Conservation (phyloP, 441 rosid species). For the Euphorbia schlechtendalii region DNA sequence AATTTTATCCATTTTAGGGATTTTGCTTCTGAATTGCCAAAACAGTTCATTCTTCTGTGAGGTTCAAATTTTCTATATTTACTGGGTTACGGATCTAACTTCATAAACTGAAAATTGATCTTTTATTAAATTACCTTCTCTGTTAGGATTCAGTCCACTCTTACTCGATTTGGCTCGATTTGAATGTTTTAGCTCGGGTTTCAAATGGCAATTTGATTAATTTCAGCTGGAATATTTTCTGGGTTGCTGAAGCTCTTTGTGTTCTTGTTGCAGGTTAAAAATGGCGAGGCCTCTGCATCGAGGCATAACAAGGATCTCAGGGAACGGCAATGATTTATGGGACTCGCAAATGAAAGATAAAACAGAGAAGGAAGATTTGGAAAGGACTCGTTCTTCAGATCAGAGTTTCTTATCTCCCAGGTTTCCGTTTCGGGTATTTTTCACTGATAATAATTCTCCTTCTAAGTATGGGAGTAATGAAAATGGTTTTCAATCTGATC, state of each 20-base stretch:
- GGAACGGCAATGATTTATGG: constrained; percentile 51
- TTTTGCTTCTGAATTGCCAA: constrained; percentile 11
- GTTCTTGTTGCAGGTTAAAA: constrained; percentile 26
- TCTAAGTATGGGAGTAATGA: constrained; percentile 50
- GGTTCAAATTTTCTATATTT: constrained; percentile 14
- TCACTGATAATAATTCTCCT: constrained; percentile 42
- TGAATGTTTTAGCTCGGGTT: background rate
- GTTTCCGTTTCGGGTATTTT: constrained; percentile 52
- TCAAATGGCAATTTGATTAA: background rate
- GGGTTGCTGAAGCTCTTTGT: constrained; percentile 5
- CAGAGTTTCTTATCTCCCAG: constrained; percentile 39
- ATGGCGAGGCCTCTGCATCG: constrained; percentile 86
- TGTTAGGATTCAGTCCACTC: constrained; percentile 1
- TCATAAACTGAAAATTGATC: constrained; percentile 15
- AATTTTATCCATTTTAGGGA: constrained; percentile 11
- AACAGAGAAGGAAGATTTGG: constrained; percentile 58
- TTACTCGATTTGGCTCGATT: background rate
- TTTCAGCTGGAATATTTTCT: background rate
- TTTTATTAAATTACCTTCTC: constrained; percentile 9
- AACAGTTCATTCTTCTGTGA: background rate
- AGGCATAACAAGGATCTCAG: constrained; percentile 68
- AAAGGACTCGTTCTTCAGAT: constrained; percentile 48
- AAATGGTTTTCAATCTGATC: constrained; percentile 56
- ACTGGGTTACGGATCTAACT: constrained; percentile 29
- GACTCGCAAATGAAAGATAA: constrained; percentile 83